A percentile compares a stretch with the other conserved stretches of the same genome.
These are phyloP conservation scores for Coniferiporia weirii DNA, from an alignment of 1,284 basidiomycete genomes.

Conservation along the genomic window DNA sequence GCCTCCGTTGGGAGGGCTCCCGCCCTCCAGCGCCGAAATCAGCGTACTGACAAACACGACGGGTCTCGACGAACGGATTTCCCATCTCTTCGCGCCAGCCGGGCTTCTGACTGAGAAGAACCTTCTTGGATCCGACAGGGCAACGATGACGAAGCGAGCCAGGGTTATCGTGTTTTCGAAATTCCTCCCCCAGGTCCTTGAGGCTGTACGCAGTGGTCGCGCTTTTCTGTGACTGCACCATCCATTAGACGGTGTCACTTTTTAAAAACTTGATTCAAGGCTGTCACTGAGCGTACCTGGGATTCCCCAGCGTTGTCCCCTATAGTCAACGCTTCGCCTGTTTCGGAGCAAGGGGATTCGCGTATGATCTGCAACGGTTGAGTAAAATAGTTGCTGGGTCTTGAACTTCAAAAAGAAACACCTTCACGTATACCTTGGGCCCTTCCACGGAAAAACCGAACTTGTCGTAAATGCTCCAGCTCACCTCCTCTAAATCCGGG, in stretches of 20 bases:
- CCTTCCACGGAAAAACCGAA: neutral
- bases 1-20: neutral
- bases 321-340: too few relatives aligned
- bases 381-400: too few relatives aligned
- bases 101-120: conserved; percentile 14
- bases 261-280: too few relatives aligned
- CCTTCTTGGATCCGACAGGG: conserved; percentile 12
- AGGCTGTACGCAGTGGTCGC: neutral
- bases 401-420: neutral
- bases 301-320: too few relatives aligned
- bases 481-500: conserved; percentile 6
- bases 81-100: conserved; percentile 19
- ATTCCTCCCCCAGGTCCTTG: conserved; percentile 2
- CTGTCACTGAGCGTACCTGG: too few relatives aligned
- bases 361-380: too few relatives aligned
- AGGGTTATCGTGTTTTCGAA: neutral
- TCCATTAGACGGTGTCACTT: too few relatives aligned
- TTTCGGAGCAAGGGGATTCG: too few relatives aligned
- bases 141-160: conserved; percentile 2
- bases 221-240: neutral
- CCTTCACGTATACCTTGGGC: conserved; percentile 10
- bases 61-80: conserved; percentile 6
- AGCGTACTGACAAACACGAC: conserved; percentile 9
- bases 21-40: neutral
- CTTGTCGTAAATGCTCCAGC: conserved; percentile 17